A percentile compares a stretch with the other conserved stretches of the same genome.
phyloP scores from a whole-genome alignment of 78 protist genomes.

The Dictyostelium purpureum region DNA sequence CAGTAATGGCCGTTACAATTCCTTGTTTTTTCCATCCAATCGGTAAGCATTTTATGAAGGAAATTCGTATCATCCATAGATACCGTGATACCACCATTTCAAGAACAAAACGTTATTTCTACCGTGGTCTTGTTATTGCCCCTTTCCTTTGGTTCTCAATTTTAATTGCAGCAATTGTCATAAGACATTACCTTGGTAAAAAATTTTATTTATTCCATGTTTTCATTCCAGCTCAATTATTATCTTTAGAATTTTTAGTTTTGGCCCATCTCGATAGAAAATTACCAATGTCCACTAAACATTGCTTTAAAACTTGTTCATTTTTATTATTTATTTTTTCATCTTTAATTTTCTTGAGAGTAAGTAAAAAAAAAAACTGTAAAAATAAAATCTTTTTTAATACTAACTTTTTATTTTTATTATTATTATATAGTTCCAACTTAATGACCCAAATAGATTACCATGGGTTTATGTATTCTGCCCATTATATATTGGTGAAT shows the following conservation, averaged over 20 bases:
- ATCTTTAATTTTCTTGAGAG: not conserved
- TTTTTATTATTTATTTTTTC: not conserved
- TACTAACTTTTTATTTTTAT: not conserved
- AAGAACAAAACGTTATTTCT: not conserved
- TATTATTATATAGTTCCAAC: not conserved
- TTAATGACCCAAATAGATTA: not conserved
- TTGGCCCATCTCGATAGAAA: not conserved
- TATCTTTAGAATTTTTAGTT: not conserved
- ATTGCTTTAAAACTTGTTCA: not conserved
- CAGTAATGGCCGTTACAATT: not conserved
- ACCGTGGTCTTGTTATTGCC: not conserved
- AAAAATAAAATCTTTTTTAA: not conserved
- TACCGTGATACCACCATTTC: not conserved
- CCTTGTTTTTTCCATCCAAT: constrained; percentile 11
- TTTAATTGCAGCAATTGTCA: not conserved
- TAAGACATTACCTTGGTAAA: not conserved
- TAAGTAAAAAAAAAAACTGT: not conserved
- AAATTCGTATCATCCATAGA: not conserved
- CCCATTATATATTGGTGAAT: constrained; percentile 16
- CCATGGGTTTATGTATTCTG: constrained; percentile 7
- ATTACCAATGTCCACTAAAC: not conserved
- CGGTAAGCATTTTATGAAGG: not conserved
- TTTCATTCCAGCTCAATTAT: not conserved
- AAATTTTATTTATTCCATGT: not conserved
- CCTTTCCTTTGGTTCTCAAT: constrained; percentile 6